Percentiles rank a stretch among this genome's conserved stretches.
Conservation (phyloP, 1,284 basidiomycete genomes). For the Pseudozyma flocculosa region DNA sequence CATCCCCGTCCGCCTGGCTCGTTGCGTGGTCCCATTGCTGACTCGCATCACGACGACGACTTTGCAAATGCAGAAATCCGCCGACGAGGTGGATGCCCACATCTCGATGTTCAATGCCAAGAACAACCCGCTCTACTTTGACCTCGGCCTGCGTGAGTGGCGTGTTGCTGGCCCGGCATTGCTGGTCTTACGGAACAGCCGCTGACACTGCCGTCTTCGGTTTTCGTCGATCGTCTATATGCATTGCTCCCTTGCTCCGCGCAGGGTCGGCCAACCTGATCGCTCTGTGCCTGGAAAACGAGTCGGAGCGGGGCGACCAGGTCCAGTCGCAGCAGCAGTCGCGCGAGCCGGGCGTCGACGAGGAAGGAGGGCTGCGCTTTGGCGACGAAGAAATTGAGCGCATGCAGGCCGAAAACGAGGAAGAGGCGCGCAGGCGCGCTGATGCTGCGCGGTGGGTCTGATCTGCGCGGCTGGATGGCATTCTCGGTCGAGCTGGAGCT, state of each 20-base stretch:
- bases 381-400: constrained; percentile 26
- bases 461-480: no score
- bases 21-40: no score
- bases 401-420: constrained; percentile 1
- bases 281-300: constrained; percentile 32
- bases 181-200: not conserved
- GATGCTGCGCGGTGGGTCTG: constrained; percentile 1
- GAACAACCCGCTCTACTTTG: constrained; percentile 87
- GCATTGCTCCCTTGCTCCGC: not conserved
- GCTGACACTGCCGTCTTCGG: constrained; percentile 3
- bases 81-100: constrained; percentile 83
- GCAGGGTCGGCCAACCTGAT: constrained; percentile 7
- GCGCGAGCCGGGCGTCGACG: constrained; percentile 4
- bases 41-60: constrained; percentile 5
- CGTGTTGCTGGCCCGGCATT: no score
- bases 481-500: no score
- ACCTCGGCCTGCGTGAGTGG: constrained; percentile 65
- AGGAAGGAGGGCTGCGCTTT: constrained; percentile 19
- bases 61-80: constrained; percentile 56
- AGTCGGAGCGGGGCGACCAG: constrained; percentile 28
- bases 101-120: constrained; percentile 80
- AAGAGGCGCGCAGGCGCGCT: not conserved
- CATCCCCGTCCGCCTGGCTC: no score
- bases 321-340: constrained; percentile 10
- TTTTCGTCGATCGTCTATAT: no score